These are phyloP conservation scores for Panicum hallii DNA, from an alignment of 202 grass and related monocot species.

Conservation along the genomic window DNA sequence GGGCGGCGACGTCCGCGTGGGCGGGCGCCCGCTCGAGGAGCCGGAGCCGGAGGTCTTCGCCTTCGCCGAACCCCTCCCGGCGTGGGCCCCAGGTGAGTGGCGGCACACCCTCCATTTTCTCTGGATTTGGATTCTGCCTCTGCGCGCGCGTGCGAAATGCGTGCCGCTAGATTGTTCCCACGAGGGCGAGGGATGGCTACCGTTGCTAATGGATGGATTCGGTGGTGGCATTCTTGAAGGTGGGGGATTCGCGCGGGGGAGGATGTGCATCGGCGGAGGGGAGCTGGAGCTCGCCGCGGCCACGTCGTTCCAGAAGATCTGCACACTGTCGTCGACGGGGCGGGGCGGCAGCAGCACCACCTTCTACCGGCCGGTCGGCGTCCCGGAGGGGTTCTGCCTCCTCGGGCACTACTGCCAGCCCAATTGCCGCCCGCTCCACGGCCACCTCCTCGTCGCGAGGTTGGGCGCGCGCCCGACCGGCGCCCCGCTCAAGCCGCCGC, in stretches of 20 bases:
- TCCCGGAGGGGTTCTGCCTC: slow-evolving; percentile 66
- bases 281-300: slow-evolving; percentile 72
- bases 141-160: not conserved
- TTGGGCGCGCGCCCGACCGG: slow-evolving; percentile 21
- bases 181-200: not conserved
- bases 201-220: not conserved
- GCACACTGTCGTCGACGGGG: slow-evolving; percentile 48
- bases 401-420: slow-evolving; percentile 78
- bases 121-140: not conserved
- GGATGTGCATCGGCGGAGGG: slow-evolving; percentile 53
- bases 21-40: slow-evolving; percentile 31
- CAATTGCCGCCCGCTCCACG: slow-evolving; percentile 60
- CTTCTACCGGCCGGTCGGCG: slow-evolving; percentile 62
- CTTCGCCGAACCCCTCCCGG: slow-evolving; percentile 57
- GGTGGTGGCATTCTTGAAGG: slow-evolving; percentile 44
- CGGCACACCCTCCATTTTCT: not conserved
- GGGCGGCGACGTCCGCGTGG: slow-evolving; percentile 32
- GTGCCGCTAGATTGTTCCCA: not conserved
- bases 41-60: slow-evolving; percentile 61
- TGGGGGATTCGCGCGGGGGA: slow-evolving; percentile 67
- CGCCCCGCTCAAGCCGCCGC: not conserved
- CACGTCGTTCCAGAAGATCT: slow-evolving; percentile 69
- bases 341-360: slow-evolving; percentile 39
- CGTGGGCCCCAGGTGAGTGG: slow-evolving; percentile 60
- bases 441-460: slow-evolving; percentile 70